These are phyloP conservation scores for Cladophialophora chaetospira DNA, from an alignment of 2,329 filamentous ascomycete genomes.

Conservation along the genomic window DNA sequence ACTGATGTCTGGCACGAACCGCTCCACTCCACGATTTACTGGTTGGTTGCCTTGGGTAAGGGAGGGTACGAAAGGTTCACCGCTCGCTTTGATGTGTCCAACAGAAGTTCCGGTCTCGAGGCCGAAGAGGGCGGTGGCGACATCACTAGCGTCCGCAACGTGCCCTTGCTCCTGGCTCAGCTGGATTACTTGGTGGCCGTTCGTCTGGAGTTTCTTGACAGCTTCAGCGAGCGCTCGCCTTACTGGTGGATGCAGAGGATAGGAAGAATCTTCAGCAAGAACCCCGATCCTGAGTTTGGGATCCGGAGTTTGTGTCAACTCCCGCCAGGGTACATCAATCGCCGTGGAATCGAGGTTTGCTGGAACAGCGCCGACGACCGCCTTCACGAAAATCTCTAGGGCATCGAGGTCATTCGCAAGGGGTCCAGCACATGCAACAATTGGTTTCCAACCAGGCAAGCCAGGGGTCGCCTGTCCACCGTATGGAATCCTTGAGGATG, in stretches of 20 bases:
- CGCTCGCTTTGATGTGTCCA: constrained; percentile 29
- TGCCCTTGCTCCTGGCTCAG: constrained; percentile 21
- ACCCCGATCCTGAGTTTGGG: constrained; percentile 51
- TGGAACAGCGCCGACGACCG: constrained; percentile 29
- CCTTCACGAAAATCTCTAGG: constrained; percentile 32
- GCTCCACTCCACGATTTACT: constrained; percentile 25
- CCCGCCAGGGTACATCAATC: constrained; percentile 35
- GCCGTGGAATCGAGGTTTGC: constrained; percentile 34
- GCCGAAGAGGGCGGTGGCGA: constrained; percentile 33
- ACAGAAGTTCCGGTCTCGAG: constrained; percentile 27
- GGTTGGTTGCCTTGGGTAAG: constrained; percentile 12
- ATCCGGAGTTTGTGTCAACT: constrained; percentile 16
- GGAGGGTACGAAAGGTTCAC: constrained; percentile 35
- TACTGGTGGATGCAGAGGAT: constrained; percentile 56
- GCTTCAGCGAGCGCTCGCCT: constrained; percentile 48
- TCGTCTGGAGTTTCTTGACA: constrained; percentile 55
- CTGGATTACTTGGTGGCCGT: constrained; percentile 49
- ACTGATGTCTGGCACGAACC: constrained; percentile 33
- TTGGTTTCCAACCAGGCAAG: constrained; percentile 31
- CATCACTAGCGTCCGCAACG: constrained; percentile 26
- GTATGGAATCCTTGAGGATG: constrained; percentile 37
- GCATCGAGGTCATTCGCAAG: constrained; percentile 35
- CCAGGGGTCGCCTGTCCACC: constrained; percentile 32
- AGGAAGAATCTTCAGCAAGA: constrained; percentile 49
- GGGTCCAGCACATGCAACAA: constrained; percentile 26